Evolutionary conservation across 208 protist genomes (phyloP).

Genomic region (Phytomonas francai): DNA sequence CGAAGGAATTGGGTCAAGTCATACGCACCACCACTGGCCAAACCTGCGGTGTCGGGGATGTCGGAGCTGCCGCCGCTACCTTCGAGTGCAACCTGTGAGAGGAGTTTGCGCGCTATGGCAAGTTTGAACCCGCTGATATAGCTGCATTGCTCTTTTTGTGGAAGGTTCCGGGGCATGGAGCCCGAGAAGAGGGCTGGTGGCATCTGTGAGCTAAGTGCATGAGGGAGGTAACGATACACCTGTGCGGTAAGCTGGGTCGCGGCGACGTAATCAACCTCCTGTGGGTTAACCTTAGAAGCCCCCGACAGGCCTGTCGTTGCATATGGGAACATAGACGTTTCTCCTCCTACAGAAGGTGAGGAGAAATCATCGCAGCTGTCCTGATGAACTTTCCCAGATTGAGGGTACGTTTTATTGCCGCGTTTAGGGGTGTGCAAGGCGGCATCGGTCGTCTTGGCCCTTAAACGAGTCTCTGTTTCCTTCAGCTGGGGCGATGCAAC

Average conservation of each 20-base stretch:
- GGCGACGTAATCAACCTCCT: slow-evolving; percentile 26
- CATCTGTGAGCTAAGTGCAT: slow-evolving; percentile 75
- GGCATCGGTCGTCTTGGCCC: background rate
- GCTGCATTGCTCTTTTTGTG: slow-evolving; percentile 14
- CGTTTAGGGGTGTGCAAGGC: background rate
- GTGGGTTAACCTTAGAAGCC: background rate
- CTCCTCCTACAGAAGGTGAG: background rate
- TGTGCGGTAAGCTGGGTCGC: slow-evolving; percentile 71
- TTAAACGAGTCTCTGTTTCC: background rate
- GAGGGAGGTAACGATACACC: slow-evolving; percentile 77
- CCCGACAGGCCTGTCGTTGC: slow-evolving; percentile 11
- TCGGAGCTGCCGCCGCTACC: background rate
- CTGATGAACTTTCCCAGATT: background rate
- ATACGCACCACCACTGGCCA: background rate
- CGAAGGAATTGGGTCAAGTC: background rate
- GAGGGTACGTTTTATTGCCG: slow-evolving; percentile 3
- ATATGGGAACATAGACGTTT: slow-evolving; percentile 1
- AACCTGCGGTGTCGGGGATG: background rate
- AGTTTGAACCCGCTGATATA: slow-evolving; percentile 41
- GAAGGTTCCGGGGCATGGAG: slow-evolving; percentile 9
- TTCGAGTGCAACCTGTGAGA: background rate
- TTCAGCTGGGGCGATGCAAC: background rate
- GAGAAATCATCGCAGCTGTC: background rate
- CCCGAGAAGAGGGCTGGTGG: slow-evolving; percentile 56
- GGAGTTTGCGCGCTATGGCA: slow-evolving; percentile 3